phyloP scores from a whole-genome alignment of 1,284 basidiomycete species.

The Trametes hirsuta region DNA sequence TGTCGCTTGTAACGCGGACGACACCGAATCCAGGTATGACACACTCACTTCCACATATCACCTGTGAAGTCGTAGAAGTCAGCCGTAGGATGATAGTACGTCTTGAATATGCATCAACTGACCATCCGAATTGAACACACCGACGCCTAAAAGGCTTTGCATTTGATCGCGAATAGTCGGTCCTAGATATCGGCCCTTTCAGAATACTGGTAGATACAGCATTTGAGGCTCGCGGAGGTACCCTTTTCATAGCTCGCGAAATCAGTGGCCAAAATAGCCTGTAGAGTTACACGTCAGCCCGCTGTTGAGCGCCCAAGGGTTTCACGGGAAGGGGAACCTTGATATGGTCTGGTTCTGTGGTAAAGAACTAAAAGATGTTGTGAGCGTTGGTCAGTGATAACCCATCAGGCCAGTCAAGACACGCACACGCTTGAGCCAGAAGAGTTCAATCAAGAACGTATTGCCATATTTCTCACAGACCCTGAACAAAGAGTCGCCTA shows the following conservation, averaged over 20 bases:
- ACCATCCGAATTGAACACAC: constrained; percentile 45
- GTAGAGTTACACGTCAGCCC: background rate
- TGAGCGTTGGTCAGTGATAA: background rate
- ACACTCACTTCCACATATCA: constrained; percentile 37
- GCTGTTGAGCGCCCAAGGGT: background rate
- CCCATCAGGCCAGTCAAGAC: no score
- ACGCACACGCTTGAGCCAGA: constrained; percentile 26
- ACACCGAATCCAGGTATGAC: background rate
- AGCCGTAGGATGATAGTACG: no score
- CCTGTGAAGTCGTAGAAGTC: constrained; percentile 13
- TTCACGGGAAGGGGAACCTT: constrained; percentile 22
- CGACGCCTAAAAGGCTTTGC: constrained; percentile 37
- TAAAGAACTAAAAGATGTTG: constrained; percentile 28
- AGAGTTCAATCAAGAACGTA: constrained; percentile 19
- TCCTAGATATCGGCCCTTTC: constrained; percentile 7
- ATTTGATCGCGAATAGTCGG: constrained; percentile 23
- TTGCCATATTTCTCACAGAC: constrained; percentile 25
- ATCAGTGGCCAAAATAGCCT: constrained; percentile 36
- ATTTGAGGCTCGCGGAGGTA: background rate
- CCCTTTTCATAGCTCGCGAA: constrained; percentile 38
- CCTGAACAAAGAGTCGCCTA: constrained; percentile 26
- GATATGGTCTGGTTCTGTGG: constrained; percentile 35
- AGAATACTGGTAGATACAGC: background rate
- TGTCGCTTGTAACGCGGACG: background rate
- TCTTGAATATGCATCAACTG: constrained; percentile 1